phyloP scores from a whole-genome alignment of 352 stramenopile species.

The Phytophthora tubulina region DNA sequence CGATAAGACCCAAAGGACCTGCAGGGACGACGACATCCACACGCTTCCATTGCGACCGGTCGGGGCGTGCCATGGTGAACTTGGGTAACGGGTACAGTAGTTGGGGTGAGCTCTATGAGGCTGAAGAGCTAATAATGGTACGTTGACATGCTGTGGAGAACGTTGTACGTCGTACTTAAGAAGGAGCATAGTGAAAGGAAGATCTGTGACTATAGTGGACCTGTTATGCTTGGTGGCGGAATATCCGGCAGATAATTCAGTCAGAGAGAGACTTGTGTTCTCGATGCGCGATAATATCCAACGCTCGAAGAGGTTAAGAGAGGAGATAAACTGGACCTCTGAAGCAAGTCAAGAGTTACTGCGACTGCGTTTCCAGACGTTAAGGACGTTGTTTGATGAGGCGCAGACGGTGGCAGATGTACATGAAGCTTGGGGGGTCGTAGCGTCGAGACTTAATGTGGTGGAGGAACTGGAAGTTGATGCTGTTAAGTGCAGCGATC shows the following conservation, averaged over 20 bases:
- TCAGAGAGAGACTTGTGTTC: not conserved
- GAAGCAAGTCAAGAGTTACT: constrained; percentile 38
- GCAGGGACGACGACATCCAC: constrained; percentile 77
- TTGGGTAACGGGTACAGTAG: not conserved
- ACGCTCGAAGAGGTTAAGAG: constrained; percentile 14
- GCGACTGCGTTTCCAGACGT: constrained; percentile 28
- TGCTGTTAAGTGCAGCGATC: constrained; percentile 36
- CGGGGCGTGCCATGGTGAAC: constrained; percentile 15
- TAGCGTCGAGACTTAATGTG: constrained; percentile 16
- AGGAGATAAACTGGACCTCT: constrained; percentile 18
- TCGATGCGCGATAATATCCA: constrained; percentile 41
- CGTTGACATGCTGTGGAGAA: not conserved
- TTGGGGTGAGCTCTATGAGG: not conserved
- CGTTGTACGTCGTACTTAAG: constrained; percentile 9
- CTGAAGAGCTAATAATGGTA: constrained; percentile 17
- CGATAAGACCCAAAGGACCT: constrained; percentile 78
- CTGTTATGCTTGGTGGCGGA: constrained; percentile 6
- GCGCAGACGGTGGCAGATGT: constrained; percentile 42
- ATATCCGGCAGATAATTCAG: constrained; percentile 15
- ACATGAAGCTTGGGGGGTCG: constrained; percentile 43
- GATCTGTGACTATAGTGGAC: not conserved
- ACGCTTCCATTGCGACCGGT: constrained; percentile 49
- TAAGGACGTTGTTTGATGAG: constrained; percentile 32
- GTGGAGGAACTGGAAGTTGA: constrained; percentile 15
- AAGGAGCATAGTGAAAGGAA: not conserved